phyloP scores from a whole-genome alignment of 2,329 filamentous ascomycete species.

The Magnaporthiopsis poae region DNA sequence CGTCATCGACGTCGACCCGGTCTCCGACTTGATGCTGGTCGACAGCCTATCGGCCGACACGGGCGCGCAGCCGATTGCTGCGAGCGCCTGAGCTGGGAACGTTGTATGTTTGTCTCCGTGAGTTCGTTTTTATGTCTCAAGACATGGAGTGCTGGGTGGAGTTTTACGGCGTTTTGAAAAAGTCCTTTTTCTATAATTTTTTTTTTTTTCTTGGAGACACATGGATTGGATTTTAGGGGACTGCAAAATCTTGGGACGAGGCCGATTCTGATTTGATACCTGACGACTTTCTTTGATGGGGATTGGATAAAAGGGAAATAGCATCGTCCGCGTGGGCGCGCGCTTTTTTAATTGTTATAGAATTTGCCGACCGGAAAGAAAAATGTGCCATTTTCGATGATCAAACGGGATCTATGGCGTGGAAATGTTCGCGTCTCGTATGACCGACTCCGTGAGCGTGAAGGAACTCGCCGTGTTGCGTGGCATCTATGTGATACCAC shows the following conservation, averaged over 20 bases:
- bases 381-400: neutral
- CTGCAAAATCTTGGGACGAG: neutral
- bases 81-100: neutral
- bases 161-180: neutral
- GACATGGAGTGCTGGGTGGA: neutral
- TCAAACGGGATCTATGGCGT: neutral
- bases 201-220: neutral
- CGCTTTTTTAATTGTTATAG: neutral
- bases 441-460: neutral
- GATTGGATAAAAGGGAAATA: neutral
- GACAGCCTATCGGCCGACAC: neutral
- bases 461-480: neutral
- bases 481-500: neutral
- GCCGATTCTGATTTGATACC: neutral
- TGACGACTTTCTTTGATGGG: neutral
- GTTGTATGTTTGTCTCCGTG: neutral
- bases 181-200: neutral
- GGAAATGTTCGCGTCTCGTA: neutral
- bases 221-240: neutral
- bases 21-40: slow-evolving; percentile 3
- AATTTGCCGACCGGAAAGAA: neutral
- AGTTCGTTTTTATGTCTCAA: neutral
- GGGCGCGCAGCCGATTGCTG: slow-evolving; percentile 2
- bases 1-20: neutral
- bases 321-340: neutral